Percentiles rank a stretch among this genome's conserved stretches.
phyloP scores from a whole-genome alignment of 164 flowering plant genomes.

The Dillenia turbinata region DNA sequence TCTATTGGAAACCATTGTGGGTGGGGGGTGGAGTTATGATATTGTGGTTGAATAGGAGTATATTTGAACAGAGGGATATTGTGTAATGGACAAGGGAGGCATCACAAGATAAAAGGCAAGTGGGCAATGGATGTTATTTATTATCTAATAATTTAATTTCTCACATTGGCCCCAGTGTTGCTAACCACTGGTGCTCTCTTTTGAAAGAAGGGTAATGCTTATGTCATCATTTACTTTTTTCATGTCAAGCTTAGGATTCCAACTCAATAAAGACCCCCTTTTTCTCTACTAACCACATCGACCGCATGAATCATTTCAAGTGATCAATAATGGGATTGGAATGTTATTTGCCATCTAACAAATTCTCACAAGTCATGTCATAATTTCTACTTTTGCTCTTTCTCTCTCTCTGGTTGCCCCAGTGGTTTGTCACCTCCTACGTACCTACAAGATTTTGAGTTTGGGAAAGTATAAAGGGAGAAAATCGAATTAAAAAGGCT shows the following conservation, averaged over 20 bases:
- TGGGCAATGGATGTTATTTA: slow-evolving; percentile 12
- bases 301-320: background rate
- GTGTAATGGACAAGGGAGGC: slow-evolving; percentile 21
- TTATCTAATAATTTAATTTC: slow-evolving; percentile 23
- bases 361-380: too few species aligned
- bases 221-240: slow-evolving; percentile 33
- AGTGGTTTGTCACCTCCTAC: too few species aligned
- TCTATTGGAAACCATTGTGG: slow-evolving; percentile 15
- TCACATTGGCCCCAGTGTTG: slow-evolving; percentile 21
- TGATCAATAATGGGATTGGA: too few species aligned
- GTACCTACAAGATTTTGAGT: too few species aligned
- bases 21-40: slow-evolving; percentile 12
- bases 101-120: slow-evolving; percentile 2
- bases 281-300: slow-evolving; percentile 3
- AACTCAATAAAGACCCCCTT: background rate
- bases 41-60: slow-evolving; percentile 21
- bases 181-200: slow-evolving; percentile 29
- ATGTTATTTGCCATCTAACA: too few species aligned
- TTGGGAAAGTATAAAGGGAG: too few species aligned
- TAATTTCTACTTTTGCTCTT: too few species aligned
- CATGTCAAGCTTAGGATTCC: slow-evolving; percentile 29
- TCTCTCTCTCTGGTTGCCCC: too few species aligned
- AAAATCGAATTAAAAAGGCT: too few species aligned
- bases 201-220: slow-evolving; percentile 32
- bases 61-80: slow-evolving; percentile 12